phyloP scores from a whole-genome alignment of 2,329 filamentous ascomycete genomes.

The Corniculantispora saksenae region DNA sequence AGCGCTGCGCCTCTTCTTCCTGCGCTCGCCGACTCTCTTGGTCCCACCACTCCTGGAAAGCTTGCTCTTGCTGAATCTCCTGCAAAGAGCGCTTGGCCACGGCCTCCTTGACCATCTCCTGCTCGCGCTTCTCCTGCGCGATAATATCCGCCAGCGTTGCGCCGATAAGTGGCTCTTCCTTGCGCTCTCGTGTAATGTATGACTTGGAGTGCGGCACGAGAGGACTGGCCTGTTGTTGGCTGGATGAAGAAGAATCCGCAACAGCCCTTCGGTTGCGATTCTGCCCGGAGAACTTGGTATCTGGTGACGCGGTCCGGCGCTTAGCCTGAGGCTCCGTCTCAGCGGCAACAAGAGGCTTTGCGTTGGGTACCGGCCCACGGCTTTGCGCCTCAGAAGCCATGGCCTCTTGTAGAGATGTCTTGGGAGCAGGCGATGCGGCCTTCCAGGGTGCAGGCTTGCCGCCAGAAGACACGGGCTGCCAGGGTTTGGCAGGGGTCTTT shows the following conservation, averaged over 20 bases:
- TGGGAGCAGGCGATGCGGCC: slow-evolving; percentile 48
- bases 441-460: slow-evolving; percentile 66
- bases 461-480: slow-evolving; percentile 45
- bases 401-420: slow-evolving; percentile 52
- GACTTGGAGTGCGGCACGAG: slow-evolving; percentile 62
- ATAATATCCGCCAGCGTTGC: slow-evolving; percentile 87
- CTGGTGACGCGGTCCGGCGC: slow-evolving; percentile 58
- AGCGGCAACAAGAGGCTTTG: slow-evolving; percentile 46
- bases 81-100: slow-evolving; percentile 84
- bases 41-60: slow-evolving; percentile 97
- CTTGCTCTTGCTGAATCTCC: slow-evolving; percentile 95
- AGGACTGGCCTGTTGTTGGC: slow-evolving; percentile 38
- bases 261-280: slow-evolving; percentile 39
- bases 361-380: slow-evolving; percentile 31
- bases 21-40: slow-evolving; percentile 74
- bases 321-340: slow-evolving; percentile 43
- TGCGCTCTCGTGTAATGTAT: slow-evolving; percentile 58
- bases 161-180: slow-evolving; percentile 64
- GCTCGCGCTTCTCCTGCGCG: slow-evolving; percentile 80
- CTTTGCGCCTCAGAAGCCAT: slow-evolving; percentile 36
- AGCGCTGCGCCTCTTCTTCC: slow-evolving; percentile 56
- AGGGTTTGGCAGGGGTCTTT: slow-evolving; percentile 38
- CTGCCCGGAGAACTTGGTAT: slow-evolving; percentile 64
- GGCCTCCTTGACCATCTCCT: slow-evolving; percentile 78
- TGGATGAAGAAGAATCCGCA: slow-evolving; percentile 24